Evolutionary conservation across 352 stramenopile genomes (phyloP).

Genomic region (Pythium monospermum): DNA sequence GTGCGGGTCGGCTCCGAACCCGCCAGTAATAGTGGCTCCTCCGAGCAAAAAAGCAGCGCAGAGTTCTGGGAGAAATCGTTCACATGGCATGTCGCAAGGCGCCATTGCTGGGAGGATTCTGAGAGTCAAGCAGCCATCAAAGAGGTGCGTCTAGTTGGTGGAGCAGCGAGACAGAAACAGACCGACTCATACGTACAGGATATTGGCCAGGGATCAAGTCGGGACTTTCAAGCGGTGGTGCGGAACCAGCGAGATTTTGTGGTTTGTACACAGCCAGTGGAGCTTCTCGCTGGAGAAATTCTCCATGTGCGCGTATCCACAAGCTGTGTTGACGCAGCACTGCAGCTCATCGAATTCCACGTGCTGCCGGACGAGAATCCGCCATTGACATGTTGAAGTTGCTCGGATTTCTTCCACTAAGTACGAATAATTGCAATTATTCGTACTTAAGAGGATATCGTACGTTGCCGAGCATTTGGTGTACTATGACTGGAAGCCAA

Average conservation of each 20-base stretch:
- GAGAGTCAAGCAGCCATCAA: not conserved
- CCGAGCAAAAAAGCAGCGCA: not conserved
- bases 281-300: conserved; percentile 9
- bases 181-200: no score
- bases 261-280: conserved; percentile 2
- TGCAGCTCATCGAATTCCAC: conserved; percentile 8
- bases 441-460: no score
- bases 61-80: not conserved
- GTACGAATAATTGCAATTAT: no score
- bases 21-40: not conserved
- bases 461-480: no score
- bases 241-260: conserved; percentile 1
- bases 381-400: no score
- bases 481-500: no score
- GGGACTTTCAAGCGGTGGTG: not conserved
- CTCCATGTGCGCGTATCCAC: conserved; percentile 2
- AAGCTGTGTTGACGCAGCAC: not conserved
- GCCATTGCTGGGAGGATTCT: conserved; percentile 10
- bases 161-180: no score
- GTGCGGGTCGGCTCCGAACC: not conserved
- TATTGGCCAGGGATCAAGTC: conserved; percentile 5
- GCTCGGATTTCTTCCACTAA: no score
- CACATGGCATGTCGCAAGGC: conserved; percentile 1
- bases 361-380: conserved; percentile 6
- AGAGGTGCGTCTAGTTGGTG: no score